A percentile compares a stretch with the other conserved stretches of the same genome.
phyloP scores from a whole-genome alignment of 2,329 filamentous ascomycete species.

The Myriosclerotinia duriaeana region DNA sequence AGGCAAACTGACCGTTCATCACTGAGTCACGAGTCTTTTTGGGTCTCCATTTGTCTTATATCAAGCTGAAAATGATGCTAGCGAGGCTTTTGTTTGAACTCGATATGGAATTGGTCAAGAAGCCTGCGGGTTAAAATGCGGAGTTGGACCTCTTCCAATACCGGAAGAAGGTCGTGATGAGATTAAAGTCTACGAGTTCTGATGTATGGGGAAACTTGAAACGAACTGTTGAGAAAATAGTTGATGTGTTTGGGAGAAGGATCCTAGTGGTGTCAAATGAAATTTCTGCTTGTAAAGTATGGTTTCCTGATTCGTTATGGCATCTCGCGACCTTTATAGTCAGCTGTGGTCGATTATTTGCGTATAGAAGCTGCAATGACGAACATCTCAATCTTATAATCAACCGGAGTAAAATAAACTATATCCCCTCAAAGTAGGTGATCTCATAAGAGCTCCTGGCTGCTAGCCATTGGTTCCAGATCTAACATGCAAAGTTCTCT shows the following conservation, averaged over 20 bases:
- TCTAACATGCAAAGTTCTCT: background rate
- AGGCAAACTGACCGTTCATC: slow-evolving; percentile 8
- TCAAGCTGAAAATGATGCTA: slow-evolving; percentile 7
- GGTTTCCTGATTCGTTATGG: background rate
- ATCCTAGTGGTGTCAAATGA: background rate
- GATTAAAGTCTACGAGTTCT: slow-evolving; percentile 17
- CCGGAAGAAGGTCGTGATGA: slow-evolving; percentile 10
- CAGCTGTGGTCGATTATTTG: background rate
- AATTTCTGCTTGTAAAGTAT: no score
- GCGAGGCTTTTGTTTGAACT: slow-evolving; percentile 11
- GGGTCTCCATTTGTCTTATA: slow-evolving; percentile 15
- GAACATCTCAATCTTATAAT: background rate
- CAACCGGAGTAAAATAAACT: background rate
- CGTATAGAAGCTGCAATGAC: background rate
- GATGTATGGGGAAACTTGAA: background rate
- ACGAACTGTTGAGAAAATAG: background rate
- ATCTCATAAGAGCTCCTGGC: background rate
- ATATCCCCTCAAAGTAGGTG: background rate
- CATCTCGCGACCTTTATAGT: background rate
- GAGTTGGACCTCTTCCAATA: slow-evolving; percentile 9
- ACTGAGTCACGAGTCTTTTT: slow-evolving; percentile 7
- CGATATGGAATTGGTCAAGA: background rate
- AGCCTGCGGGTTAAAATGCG: slow-evolving; percentile 8
- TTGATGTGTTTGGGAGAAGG: background rate
- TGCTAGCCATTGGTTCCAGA: background rate